Evolutionary conservation across 495 filamentous ascomycete species (phyloP).

Genomic region (Penicillium canescens): DNA sequence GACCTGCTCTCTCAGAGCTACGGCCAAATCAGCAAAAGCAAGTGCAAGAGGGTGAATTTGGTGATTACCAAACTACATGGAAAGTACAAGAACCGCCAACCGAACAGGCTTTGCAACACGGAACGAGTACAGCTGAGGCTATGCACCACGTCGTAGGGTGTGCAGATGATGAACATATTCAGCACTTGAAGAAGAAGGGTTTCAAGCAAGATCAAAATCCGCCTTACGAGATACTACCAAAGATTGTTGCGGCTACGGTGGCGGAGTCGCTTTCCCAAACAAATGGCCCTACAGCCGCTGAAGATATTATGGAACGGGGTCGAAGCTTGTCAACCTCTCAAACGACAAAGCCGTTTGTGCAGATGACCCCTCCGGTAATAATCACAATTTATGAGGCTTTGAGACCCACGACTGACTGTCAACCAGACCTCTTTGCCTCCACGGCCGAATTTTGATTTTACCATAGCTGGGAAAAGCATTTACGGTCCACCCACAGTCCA

Average conservation of each 20-base stretch:
- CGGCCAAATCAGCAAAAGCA: background rate
- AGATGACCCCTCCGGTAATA: background rate
- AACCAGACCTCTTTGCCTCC: slow-evolving; percentile 1
- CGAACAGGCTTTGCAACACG: background rate
- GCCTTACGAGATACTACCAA: background rate
- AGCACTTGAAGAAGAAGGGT: background rate
- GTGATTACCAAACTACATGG: background rate
- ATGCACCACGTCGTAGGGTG: background rate
- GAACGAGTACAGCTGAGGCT: background rate
- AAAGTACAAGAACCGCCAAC: background rate
- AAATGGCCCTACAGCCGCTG: background rate
- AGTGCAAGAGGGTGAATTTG: background rate
- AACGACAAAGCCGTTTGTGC: background rate
- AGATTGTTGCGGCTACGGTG: background rate
- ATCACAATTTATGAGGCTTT: background rate
- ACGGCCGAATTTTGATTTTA: background rate
- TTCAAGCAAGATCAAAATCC: background rate
- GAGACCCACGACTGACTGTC: background rate
- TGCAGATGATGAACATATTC: background rate
- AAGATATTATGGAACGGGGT: background rate
- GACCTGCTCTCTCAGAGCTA: background rate
- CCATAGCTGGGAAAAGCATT: background rate
- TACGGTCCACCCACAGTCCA: background rate
- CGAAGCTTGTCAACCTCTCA: background rate
- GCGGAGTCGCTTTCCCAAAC: background rate